phyloP scores from a whole-genome alignment of 768 basidiomycete species.

The Boletus vermiculosoides region DNA sequence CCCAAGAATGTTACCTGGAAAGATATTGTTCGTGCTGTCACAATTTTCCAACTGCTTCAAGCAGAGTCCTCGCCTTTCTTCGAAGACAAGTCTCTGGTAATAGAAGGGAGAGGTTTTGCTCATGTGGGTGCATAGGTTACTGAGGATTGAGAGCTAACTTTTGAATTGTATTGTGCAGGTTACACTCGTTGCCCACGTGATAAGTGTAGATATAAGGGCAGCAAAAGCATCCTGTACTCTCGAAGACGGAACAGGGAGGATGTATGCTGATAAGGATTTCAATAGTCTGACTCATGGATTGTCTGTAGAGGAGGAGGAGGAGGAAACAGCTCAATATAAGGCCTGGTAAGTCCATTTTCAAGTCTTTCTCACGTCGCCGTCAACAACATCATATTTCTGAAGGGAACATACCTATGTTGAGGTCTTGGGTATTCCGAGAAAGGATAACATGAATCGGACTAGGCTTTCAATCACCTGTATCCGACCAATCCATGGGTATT shows the following conservation, averaged over 20 bases:
- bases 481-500: constrained; percentile 11
- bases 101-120: constrained; percentile 43
- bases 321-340: constrained; percentile 4
- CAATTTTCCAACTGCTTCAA: constrained; percentile 51
- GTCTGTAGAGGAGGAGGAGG: constrained; percentile 4
- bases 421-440: constrained; percentile 2
- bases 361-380: not conserved
- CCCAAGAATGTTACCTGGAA: constrained; percentile 1
- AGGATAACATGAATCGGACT: not conserved
- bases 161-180: constrained; percentile 30
- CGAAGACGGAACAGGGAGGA: constrained; percentile 40
- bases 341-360: constrained; percentile 18
- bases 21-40: constrained; percentile 44
- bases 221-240: constrained; percentile 19
- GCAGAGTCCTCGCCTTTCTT: constrained; percentile 38
- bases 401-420: constrained; percentile 25
- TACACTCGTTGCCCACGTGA: constrained; percentile 49
- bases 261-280: constrained; percentile 10
- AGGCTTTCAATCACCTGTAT: constrained; percentile 17
- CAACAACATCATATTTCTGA: not conserved
- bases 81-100: constrained; percentile 41
- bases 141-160: constrained; percentile 30
- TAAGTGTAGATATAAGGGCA: constrained; percentile 16
- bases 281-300: not conserved
- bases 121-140: constrained; percentile 5